Base-by-base conservation (phyloP, 2,329 filamentous ascomycete species). In the Aureobasidium sp. region DNA sequence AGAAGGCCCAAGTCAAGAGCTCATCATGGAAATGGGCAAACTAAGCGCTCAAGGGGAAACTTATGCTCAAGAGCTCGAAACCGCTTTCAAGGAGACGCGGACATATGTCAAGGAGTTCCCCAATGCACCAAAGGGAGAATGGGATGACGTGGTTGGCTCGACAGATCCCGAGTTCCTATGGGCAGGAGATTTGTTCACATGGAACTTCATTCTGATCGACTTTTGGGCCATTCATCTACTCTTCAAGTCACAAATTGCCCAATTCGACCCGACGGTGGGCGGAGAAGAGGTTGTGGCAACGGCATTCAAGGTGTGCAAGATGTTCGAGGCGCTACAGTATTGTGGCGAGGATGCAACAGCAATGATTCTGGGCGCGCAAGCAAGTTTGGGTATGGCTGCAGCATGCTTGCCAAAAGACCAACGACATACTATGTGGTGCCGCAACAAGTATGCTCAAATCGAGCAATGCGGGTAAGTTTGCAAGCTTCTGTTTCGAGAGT, bases 161-260 rank as follows among this genome's bases (percentile, higher is more conserved):
- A 92, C 87, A 67, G 79, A 84, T 51, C 84, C 86, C 0, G 84
- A 87, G 6, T 76, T 82, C n/a, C 77, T 97, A 2, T 90, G 89
- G 73, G 78, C 82, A n/a, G 85, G 81, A 0, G 85, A 86, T 0
- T 73, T 92, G 1, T 93, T 89, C 76, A 80, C 85, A 12, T 85
- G 89, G 51, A 97, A 95, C 65, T 82, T 89, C 53, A 78, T 91
- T 17, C 80, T 82, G 62, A 83, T 91, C 63, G 91, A 96, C 71
- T 90, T 90, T 79, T 86, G 90, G 71, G 87, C 87, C 8, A 84
- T 92, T 27, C 82, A 87, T 52, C 80, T 94, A 63, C 90, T 96
- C 87, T 91, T 91, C 74, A 85, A 86, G 66, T 87, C 88, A 67
- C 89, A 94, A 68, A 77, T 83, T 55, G 79, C 82, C 1, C 74